Percentiles rank a stretch among this genome's conserved stretches.
Evolutionary conservation across 2,329 filamentous ascomycete species (phyloP).

Genomic region (Zasmidium angulare): DNA sequence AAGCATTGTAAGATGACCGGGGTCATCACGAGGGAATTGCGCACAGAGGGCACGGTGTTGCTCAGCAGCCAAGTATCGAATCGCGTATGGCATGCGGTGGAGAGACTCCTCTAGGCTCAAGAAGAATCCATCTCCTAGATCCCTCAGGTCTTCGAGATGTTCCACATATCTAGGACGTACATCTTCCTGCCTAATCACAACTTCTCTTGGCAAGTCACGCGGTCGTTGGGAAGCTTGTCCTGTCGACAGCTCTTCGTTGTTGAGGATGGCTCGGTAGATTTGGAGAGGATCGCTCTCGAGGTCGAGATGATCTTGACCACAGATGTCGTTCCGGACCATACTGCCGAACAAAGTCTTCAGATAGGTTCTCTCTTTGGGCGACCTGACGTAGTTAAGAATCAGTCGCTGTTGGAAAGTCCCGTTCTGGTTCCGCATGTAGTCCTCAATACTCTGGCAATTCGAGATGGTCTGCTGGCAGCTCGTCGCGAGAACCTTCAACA

Average conservation of each 20-base stretch:
- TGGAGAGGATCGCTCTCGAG: conserved; percentile 96
- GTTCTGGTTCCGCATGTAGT: conserved; percentile 70
- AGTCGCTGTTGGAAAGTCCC: conserved; percentile 94
- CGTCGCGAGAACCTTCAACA: conserved; percentile 81
- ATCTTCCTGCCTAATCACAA: conserved; percentile 94
- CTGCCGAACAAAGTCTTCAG: conserved; percentile 82
- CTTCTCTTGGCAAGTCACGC: conserved; percentile 81
- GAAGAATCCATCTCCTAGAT: conserved; percentile 92
- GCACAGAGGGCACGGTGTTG: conserved; percentile 75
- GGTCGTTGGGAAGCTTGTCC: conserved; percentile 78
- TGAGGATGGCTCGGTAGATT: conserved; percentile 92
- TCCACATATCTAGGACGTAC: conserved; percentile 91
- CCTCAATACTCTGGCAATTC: conserved; percentile 68
- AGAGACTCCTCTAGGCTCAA: conserved; percentile 76
- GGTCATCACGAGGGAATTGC: conserved; percentile 78
- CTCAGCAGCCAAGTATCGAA: conserved; percentile 83
- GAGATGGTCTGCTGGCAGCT: conserved; percentile 87
- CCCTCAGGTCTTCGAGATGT: conserved; percentile 87
- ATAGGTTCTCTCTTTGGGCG: conserved; percentile 88
- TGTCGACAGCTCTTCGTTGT: conserved; percentile 93
- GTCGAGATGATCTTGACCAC: conserved; percentile 87
- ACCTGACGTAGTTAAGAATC: conserved; percentile 82
- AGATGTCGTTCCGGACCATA: conserved; percentile 84
- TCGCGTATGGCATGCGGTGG: conserved; percentile 86
- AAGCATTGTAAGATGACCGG: conserved; percentile 74